These are phyloP conservation scores for Exophiala phaeomuriformis DNA, from an alignment of 2,329 filamentous ascomycete genomes.

Conservation along the genomic window DNA sequence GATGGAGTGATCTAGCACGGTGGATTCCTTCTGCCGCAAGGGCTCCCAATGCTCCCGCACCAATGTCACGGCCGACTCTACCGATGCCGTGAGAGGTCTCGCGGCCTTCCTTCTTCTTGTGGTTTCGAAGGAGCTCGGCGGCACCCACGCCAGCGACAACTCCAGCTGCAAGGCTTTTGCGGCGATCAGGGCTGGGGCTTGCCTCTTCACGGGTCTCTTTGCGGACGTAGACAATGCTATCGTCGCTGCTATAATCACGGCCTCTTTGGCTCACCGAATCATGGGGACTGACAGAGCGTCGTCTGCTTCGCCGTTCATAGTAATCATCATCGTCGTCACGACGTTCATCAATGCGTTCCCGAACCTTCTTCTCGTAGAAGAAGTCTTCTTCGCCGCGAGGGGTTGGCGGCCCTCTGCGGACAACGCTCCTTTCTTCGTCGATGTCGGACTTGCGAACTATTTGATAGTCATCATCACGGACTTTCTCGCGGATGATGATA, in stretches of 20 bases:
- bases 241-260: constrained; percentile 51
- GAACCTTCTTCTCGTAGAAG: constrained; percentile 28
- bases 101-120: constrained; percentile 51
- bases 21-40: constrained; percentile 53
- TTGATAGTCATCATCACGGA: constrained; percentile 52
- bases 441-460: constrained; percentile 53
- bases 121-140: constrained; percentile 53
- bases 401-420: constrained; percentile 29
- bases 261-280: constrained; percentile 48
- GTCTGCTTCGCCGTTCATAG: constrained; percentile 52
- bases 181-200: constrained; percentile 40
- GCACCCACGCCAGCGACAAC: constrained; percentile 55
- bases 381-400: constrained; percentile 27
- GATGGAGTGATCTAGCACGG: constrained; percentile 44
- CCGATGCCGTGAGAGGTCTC: constrained; percentile 46
- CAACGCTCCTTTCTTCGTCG: constrained; percentile 40
- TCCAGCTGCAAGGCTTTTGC: constrained; percentile 55
- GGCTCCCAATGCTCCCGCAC: constrained; percentile 55
- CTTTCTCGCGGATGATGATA: constrained; percentile 50
- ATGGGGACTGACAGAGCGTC: constrained; percentile 45
- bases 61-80: constrained; percentile 45
- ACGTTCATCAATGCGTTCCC: constrained; percentile 25
- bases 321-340: constrained; percentile 55
- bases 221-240: constrained; percentile 55
- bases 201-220: constrained; percentile 37